phyloP scores from a whole-genome alignment of 2,329 filamentous ascomycete genomes.

The Aspergillus sp. region DNA sequence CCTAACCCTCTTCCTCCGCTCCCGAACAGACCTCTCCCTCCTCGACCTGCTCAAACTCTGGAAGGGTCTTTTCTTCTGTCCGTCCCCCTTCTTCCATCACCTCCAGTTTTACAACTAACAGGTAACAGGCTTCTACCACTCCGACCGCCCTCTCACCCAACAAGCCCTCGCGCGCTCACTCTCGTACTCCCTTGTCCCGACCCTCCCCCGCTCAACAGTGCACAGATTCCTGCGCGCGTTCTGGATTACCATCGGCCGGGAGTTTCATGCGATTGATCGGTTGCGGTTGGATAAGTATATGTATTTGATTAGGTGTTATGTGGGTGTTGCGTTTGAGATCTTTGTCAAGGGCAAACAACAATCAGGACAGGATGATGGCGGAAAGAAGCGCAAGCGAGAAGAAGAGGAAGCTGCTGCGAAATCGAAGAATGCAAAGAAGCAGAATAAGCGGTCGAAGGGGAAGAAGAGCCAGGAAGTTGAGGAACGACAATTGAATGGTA shows the following conservation, averaged over 20 bases:
- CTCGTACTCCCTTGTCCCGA: conserved; percentile 57
- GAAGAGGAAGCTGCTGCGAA: conserved; percentile 12
- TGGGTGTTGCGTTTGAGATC: conserved; percentile 60
- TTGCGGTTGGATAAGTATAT: conserved; percentile 89
- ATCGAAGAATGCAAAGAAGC: conserved; percentile 24
- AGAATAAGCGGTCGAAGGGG: conserved; percentile 18
- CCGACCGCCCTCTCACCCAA: conserved; percentile 79
- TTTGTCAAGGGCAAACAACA: conserved; percentile 25
- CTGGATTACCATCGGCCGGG: conserved; percentile 62
- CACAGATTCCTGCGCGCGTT: conserved; percentile 55
- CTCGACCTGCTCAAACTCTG: conserved; percentile 80
- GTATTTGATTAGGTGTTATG: conserved; percentile 69
- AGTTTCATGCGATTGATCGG: conserved; percentile 67
- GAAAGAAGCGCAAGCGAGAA: conserved; percentile 27
- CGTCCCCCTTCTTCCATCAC: not conserved
- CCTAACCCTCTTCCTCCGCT: conserved; percentile 69
- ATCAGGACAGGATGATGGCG: conserved; percentile 9
- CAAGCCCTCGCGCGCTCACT: conserved; percentile 75
- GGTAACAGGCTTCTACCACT: conserved; percentile 71
- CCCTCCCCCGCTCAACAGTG: conserved; percentile 46
- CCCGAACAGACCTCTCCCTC: conserved; percentile 54
- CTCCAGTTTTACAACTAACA: not conserved
- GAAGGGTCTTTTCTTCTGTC: conserved; percentile 84
- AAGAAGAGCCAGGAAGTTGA: conserved; percentile 15
- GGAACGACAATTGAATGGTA: conserved; percentile 13